These are phyloP conservation scores for Tripterygium wilfordii DNA, from an alignment of 177 flowering plant genomes.

Conservation along the genomic window DNA sequence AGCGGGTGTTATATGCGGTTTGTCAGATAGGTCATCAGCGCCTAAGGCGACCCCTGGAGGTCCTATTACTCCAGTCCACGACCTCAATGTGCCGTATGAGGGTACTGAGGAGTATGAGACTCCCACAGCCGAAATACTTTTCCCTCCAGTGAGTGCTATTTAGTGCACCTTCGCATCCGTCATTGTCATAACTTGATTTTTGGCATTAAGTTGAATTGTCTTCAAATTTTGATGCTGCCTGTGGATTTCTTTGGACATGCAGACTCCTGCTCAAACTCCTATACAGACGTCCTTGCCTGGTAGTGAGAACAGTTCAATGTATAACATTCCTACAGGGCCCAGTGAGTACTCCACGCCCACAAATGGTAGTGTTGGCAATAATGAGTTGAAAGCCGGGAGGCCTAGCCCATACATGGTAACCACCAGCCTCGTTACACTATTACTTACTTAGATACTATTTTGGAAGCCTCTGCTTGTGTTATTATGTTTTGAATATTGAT, in stretches of 20 bases:
- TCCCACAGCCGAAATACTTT: constrained; percentile 92
- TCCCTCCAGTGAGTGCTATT: constrained; percentile 76
- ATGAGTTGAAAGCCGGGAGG: constrained; percentile 40
- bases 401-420: constrained; percentile 58
- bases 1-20: constrained; percentile 65
- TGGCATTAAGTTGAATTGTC: neutral
- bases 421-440: neutral
- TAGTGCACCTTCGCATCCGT: neutral
- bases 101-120: constrained; percentile 95
- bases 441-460: neutral
- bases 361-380: constrained; percentile 32
- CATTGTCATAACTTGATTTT: neutral
- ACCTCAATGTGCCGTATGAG: constrained; percentile 94
- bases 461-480: neutral
- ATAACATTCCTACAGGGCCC: constrained; percentile 68
- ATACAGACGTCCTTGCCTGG: constrained; percentile 59
- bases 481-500: neutral
- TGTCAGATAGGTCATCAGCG: constrained; percentile 54
- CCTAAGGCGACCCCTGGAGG: constrained; percentile 39
- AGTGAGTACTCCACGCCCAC: constrained; percentile 49
- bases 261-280: constrained; percentile 60
- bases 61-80: constrained; percentile 64
- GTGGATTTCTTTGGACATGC: constrained; percentile 2
- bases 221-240: neutral
- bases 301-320: constrained; percentile 47